A percentile compares a stretch with the other conserved stretches of the same genome.
Evolutionary conservation across 805 yeast genomes (phyloP).

Genomic region (Spathaspora girioi): DNA sequence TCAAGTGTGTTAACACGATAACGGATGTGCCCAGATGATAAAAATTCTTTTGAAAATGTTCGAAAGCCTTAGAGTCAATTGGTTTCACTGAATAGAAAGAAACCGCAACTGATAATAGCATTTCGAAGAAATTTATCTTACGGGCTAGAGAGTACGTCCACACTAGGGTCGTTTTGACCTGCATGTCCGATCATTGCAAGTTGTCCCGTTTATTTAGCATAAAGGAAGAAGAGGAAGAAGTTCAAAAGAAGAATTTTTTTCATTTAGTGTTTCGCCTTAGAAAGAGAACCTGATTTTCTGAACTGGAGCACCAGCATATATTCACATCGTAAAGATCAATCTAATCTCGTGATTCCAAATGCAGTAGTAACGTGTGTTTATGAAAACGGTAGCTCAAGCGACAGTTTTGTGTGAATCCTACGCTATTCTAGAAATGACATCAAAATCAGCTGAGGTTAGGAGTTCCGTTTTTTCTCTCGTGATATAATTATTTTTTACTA

Average conservation of each 20-base stretch:
- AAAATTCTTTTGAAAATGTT: constrained; percentile 2
- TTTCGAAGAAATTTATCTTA: constrained; percentile 13
- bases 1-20: too few species aligned
- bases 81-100: constrained; percentile 7
- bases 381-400: not conserved
- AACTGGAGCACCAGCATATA: not conserved
- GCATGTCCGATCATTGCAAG: constrained; percentile 22
- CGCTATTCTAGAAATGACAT: not conserved
- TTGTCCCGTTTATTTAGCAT: constrained; percentile 15
- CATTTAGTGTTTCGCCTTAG: not conserved
- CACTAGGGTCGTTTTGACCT: constrained; percentile 17
- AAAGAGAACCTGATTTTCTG: too few species aligned
- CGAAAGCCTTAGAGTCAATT: constrained; percentile 13
- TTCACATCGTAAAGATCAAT: too few species aligned
- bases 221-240: constrained; percentile 5
- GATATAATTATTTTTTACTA: not conserved
- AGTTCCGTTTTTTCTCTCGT: not conserved
- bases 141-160: constrained; percentile 29
- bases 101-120: constrained; percentile 16
- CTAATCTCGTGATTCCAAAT: too few species aligned
- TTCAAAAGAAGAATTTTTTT: not conserved
- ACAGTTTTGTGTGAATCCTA: not conserved
- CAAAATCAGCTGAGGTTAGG: not conserved
- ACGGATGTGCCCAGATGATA: not conserved
- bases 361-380: too few species aligned